Evolutionary conservation across 176 grass and related monocot species (phyloP), one percentile per base, ranked within the genome.

Genomic region (Themeda triandra): DNA sequence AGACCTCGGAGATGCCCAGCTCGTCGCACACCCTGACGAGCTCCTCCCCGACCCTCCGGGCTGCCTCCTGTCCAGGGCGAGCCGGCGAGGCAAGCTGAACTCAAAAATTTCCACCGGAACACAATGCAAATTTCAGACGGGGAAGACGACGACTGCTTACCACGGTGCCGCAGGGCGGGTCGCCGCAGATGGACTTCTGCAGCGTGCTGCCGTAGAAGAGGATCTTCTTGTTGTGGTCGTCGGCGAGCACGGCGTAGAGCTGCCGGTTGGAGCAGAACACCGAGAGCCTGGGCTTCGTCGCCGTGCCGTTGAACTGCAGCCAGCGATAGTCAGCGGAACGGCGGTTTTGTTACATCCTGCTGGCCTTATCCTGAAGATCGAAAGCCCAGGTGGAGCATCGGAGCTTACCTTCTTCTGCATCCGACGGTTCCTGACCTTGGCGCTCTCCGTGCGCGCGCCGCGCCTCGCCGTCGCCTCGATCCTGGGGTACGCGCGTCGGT

Each of bases 241-340:
- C 96, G 59, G 92, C 89, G 42, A 99, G 89, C 91, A 95, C 89
- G 67, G 93, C 91, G 62, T 96, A 94, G 33, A 99, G 82, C 85
- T 99, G 89, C 85, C 65, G 86, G 73, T 90, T 91, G 18, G 96
- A 94, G 85, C 96, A 99, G 79, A 99, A 99, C 24, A 96, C 89
- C 0, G 93, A 99, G 65, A 99, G 78, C 78, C 93, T 86, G 59
- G 96, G 96, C 82, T 92, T 99, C 35, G 56, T 77, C 72, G 80
- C 76, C 6, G 96, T 91, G 73, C 96, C 96, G 51, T 96, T 91
- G 71, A 92, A 98, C 96, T 98, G 86, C 70, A 59, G 27, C 11
- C 60, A 29, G 11, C 32, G 19, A 71, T 32, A 40, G n/a, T 5
- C 25, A 21, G 53, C 58, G 9, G 48, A 18, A 51, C 18, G 0